Percentiles rank a stretch among this genome's conserved stretches.
Evolutionary conservation across 1,284 basidiomycete genomes (phyloP).

Genomic region (Ganoderma multipileum): DNA sequence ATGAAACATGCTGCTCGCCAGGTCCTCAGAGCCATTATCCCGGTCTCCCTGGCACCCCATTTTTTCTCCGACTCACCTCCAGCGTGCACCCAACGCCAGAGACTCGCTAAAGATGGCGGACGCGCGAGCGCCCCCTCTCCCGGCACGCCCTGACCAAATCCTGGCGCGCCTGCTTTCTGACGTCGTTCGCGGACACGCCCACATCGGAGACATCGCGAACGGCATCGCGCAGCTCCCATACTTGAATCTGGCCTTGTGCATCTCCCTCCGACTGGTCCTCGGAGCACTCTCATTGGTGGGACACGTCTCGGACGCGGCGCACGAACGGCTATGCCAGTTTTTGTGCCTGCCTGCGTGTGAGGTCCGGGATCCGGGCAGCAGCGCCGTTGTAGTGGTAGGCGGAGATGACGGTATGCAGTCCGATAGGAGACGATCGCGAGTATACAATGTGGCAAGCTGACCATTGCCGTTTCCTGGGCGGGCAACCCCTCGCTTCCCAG

Average conservation of each 20-base stretch:
- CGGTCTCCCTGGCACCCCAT: constrained; percentile 11
- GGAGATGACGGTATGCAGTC: constrained; percentile 39
- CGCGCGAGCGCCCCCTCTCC: not conserved
- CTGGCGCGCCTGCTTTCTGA: not conserved
- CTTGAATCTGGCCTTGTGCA: constrained; percentile 16
- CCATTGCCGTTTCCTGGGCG: constrained; percentile 1
- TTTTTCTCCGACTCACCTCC: not conserved
- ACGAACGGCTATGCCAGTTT: constrained; percentile 32
- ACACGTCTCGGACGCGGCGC: constrained; percentile 19
- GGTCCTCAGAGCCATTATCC: constrained; percentile 10
- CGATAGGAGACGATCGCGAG: constrained; percentile 24
- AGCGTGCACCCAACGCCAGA: constrained; percentile 1
- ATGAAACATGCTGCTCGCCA: constrained; percentile 6
- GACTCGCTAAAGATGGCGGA: not conserved
- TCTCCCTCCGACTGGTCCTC: constrained; percentile 19
- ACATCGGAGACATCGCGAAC: constrained; percentile 9
- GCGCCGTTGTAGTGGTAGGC: constrained; percentile 40
- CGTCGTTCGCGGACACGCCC: constrained; percentile 3
- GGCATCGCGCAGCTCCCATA: constrained; percentile 7
- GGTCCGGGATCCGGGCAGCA: constrained; percentile 33
- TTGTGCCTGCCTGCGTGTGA: constrained; percentile 32
- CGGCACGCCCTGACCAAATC: not conserved
- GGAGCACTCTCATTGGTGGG: constrained; percentile 23
- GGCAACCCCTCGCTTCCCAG: constrained; percentile 27
- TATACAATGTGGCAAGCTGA: constrained; percentile 12